phyloP scores from a whole-genome alignment of 768 basidiomycete genomes.

The Lactarius sanguifluus region DNA sequence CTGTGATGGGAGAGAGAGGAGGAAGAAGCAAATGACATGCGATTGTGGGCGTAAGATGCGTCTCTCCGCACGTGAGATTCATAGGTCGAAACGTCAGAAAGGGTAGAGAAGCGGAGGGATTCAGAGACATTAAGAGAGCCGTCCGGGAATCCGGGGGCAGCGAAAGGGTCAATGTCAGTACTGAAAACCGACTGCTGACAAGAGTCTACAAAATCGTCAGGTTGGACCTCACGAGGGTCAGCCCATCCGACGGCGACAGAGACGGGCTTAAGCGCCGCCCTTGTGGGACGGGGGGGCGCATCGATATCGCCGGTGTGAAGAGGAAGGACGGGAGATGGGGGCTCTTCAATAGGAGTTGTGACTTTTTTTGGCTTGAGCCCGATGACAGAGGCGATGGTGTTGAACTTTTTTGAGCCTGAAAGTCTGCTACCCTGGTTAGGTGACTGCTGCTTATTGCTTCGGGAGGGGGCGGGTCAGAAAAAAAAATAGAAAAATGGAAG shows the following conservation, averaged over 20 bases:
- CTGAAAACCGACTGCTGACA: slow-evolving; percentile 55
- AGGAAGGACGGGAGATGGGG: slow-evolving; percentile 36
- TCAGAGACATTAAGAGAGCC: slow-evolving; percentile 42
- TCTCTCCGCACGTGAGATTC: slow-evolving; percentile 45
- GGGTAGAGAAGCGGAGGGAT: slow-evolving; percentile 49
- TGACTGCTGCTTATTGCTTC: slow-evolving; percentile 15
- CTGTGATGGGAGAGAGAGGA: slow-evolving; percentile 51
- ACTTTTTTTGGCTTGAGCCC: slow-evolving; percentile 66
- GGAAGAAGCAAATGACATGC: slow-evolving; percentile 57
- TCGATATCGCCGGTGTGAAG: slow-evolving; percentile 29
- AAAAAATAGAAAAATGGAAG: not conserved
- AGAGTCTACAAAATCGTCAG: slow-evolving; percentile 40
- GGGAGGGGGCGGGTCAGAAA: not conserved
- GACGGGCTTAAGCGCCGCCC: slow-evolving; percentile 51
- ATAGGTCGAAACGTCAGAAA: slow-evolving; percentile 51
- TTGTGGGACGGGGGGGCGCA: slow-evolving; percentile 33
- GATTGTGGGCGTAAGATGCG: slow-evolving; percentile 41
- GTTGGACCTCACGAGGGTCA: slow-evolving; percentile 54
- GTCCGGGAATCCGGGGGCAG: slow-evolving; percentile 47
- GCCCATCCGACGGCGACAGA: slow-evolving; percentile 57
- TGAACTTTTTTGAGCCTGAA: slow-evolving; percentile 44
- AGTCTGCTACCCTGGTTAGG: slow-evolving; percentile 7
- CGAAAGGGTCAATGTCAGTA: slow-evolving; percentile 65
- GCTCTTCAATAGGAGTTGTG: slow-evolving; percentile 52
- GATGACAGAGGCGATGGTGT: slow-evolving; percentile 57